These are phyloP conservation scores for Leccinum pallidistipes DNA, from an alignment of 1,284 basidiomycete species.

Conservation along the genomic window DNA sequence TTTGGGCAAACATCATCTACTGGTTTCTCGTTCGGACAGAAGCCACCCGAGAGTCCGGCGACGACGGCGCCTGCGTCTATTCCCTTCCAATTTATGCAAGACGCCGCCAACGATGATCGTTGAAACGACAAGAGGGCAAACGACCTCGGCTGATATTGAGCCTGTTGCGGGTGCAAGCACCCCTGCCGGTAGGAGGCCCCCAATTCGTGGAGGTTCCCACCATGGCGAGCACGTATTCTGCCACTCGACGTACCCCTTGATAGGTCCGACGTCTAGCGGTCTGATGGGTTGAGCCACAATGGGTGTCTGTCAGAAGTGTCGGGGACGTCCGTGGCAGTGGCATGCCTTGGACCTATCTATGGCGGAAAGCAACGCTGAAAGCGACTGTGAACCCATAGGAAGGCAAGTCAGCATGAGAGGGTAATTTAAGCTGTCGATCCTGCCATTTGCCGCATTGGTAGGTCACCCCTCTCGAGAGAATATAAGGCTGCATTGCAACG, in stretches of 20 bases:
- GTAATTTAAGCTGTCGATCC: background rate
- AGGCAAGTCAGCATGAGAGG: too few relatives aligned
- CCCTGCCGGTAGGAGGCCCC: background rate
- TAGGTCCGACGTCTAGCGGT: background rate
- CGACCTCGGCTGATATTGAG: background rate
- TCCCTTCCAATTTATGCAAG: conserved; percentile 45
- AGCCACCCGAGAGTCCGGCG: conserved; percentile 36
- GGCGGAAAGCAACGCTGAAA: too few relatives aligned
- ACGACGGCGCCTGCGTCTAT: conserved; percentile 37
- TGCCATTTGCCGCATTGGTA: background rate
- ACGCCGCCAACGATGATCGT: background rate
- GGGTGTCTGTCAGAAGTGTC: background rate
- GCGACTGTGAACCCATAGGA: too few relatives aligned
- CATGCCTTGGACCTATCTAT: too few relatives aligned
- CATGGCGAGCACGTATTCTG: background rate
- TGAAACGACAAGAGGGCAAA: background rate
- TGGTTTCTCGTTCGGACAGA: conserved; percentile 38
- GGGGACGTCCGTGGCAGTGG: too few relatives aligned
- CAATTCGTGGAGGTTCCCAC: background rate
- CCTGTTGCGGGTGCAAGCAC: background rate
- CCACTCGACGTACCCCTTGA: background rate
- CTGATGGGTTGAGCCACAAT: background rate
- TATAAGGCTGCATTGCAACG: background rate
- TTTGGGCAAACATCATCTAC: conserved; percentile 33
- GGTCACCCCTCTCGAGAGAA: background rate